These are phyloP conservation scores for Marasmius sp. DNA, from an alignment of 1,284 basidiomycete genomes.

Conservation along the genomic window DNA sequence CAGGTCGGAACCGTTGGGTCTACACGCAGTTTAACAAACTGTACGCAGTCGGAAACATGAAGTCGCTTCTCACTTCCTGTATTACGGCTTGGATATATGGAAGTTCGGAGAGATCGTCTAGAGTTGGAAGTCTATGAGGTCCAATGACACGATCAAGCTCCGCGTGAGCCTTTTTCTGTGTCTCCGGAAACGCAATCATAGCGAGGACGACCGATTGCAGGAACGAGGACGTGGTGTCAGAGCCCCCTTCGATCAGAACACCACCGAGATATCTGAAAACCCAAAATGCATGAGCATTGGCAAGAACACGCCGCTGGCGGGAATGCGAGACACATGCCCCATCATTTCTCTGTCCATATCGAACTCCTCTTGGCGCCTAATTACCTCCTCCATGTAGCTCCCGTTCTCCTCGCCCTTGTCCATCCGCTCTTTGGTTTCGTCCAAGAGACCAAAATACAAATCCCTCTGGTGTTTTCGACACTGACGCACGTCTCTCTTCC, in stretches of 20 bases:
- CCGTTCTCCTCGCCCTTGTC: constrained; percentile 9
- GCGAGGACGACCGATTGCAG: constrained; percentile 10
- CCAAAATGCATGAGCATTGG: not conserved
- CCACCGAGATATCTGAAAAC: constrained; percentile 14
- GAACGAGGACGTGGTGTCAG: constrained; percentile 14
- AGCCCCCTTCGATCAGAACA: constrained; percentile 14
- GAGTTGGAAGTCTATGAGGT: constrained; percentile 15
- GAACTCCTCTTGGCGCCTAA: constrained; percentile 10
- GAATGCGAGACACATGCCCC: constrained; percentile 2
- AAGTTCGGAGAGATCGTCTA: constrained; percentile 19
- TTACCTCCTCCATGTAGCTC: constrained; percentile 11
- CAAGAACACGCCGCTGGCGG: not conserved
- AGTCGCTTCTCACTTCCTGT: constrained; percentile 16
- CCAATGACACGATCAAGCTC: constrained; percentile 26
- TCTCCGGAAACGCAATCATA: constrained; percentile 18
- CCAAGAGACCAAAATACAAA: constrained; percentile 13
- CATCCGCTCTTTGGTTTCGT: constrained; percentile 7
- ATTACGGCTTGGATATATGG: constrained; percentile 25
- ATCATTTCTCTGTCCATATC: constrained; percentile 7
- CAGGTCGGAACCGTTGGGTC: constrained; percentile 23
- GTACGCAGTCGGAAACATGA: not conserved
- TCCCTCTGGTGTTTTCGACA: constrained; percentile 20
- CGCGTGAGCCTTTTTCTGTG: constrained; percentile 22
- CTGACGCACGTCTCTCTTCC: constrained; percentile 27
- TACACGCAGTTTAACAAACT: not conserved